These are phyloP conservation scores for Mycena rosella DNA, from an alignment of 768 basidiomycete species.

Conservation along the genomic window DNA sequence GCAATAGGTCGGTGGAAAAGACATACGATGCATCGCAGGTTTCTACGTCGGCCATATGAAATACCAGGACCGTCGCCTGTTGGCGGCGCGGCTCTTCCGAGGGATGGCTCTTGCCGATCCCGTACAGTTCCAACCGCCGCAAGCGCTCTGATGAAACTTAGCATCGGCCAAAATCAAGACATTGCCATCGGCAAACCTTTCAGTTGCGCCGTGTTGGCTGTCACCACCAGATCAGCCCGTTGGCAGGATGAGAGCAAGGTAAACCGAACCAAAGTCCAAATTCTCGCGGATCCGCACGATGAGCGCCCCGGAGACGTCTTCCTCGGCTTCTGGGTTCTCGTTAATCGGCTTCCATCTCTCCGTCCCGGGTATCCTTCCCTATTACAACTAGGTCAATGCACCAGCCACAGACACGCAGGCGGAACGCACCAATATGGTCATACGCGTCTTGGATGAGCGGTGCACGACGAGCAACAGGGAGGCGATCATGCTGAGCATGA, in stretches of 20 bases:
- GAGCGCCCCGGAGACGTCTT: conserved; percentile 83
- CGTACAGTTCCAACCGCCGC: conserved; percentile 90
- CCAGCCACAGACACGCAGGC: neutral
- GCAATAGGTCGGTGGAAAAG: neutral
- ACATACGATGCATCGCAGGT: conserved; percentile 91
- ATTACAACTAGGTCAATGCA: neutral
- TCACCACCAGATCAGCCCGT: conserved; percentile 10
- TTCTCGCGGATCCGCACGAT: conserved; percentile 93
- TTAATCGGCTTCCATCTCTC: conserved; percentile 92
- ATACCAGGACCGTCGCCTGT: conserved; percentile 83
- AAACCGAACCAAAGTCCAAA: conserved; percentile 84
- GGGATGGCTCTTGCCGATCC: conserved; percentile 83
- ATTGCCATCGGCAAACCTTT: conserved; percentile 67
- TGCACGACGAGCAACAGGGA: conserved; percentile 92
- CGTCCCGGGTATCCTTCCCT: conserved; percentile 92
- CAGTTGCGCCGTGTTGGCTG: conserved; percentile 94
- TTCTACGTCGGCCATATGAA: conserved; percentile 95
- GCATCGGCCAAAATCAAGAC: neutral
- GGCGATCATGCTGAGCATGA: conserved; percentile 89
- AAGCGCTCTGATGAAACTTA: conserved; percentile 73
- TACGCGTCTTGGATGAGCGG: conserved; percentile 88
- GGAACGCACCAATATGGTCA: conserved; percentile 85
- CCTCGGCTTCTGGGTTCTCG: conserved; percentile 86
- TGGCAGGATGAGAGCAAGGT: conserved; percentile 3
- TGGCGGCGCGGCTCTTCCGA: conserved; percentile 87